Evolutionary conservation across 1,139 yeast genomes (phyloP).

Genomic region (Debaryomyces subglobosus): DNA sequence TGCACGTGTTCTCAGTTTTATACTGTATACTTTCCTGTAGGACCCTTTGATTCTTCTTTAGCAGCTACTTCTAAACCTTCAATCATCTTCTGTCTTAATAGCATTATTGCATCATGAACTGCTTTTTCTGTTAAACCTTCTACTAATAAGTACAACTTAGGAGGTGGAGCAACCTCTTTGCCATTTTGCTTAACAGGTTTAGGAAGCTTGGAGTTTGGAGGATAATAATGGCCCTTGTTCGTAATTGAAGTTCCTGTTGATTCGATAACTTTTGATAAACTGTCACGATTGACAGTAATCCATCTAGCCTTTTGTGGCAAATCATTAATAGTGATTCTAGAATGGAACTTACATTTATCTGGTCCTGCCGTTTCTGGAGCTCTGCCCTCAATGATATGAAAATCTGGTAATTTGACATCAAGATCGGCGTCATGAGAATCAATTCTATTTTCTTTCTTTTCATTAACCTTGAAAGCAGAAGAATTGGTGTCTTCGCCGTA

Average conservation of each 20-base stretch:
- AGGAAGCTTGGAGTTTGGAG: constrained; percentile 55
- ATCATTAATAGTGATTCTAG: constrained; percentile 80
- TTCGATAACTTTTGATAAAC: constrained; percentile 66
- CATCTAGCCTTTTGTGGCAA: constrained; percentile 84
- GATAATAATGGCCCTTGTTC: constrained; percentile 77
- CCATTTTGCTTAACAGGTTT: constrained; percentile 30
- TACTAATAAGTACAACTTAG: constrained; percentile 75
- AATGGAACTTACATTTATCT: constrained; percentile 66
- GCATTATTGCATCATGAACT: constrained; percentile 66
- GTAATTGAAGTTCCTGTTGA: constrained; percentile 80
- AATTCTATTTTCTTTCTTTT: constrained; percentile 5
- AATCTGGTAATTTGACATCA: constrained; percentile 39
- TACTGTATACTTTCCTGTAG: constrained; percentile 44
- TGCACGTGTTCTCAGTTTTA: constrained; percentile 15
- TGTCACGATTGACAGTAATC: constrained; percentile 75
- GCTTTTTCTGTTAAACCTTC: constrained; percentile 74
- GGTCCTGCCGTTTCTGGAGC: constrained; percentile 67
- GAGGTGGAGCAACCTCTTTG: constrained; percentile 54
- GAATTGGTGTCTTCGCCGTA: constrained; percentile 23
- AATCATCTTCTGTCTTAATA: constrained; percentile 62
- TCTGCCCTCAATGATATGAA: constrained; percentile 54
- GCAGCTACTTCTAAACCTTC: constrained; percentile 57
- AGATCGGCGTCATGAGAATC: constrained; percentile 6
- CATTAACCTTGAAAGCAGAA: neutral
- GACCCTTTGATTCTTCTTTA: constrained; percentile 41